Conservation (phyloP, 331 rosid species). For the Pyracantha coccinea region DNA sequence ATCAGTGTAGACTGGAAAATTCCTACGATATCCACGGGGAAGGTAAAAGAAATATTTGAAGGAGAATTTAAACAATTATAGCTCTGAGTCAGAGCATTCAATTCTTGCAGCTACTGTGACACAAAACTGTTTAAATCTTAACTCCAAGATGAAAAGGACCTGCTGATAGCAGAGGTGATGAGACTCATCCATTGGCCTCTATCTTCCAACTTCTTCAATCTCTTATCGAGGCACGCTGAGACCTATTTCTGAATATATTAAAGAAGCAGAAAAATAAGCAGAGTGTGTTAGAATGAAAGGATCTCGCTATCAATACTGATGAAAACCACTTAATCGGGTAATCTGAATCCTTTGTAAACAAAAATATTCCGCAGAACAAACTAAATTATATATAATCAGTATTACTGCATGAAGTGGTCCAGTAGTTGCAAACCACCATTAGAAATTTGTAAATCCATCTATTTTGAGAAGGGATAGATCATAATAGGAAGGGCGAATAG, state of each 20-base stretch:
- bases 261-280: conserved; percentile 9
- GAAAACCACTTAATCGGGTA: not conserved
- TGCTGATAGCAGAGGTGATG: conserved; percentile 7
- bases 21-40: not conserved
- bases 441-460: not conserved
- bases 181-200: conserved; percentile 17
- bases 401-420: not conserved
- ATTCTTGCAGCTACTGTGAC: conserved; percentile 16
- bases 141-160: conserved; percentile 18
- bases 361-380: not conserved
- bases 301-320: not conserved
- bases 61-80: conserved; percentile 8
- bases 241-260: conserved; percentile 55
- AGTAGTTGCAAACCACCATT: not conserved
- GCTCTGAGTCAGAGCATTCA: conserved; percentile 21
- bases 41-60: not conserved
- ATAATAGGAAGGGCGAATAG: not conserved
- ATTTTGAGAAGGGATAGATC: not conserved
- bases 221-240: conserved; percentile 65
- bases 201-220: conserved; percentile 19
- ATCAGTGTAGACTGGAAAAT: no score
- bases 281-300: not conserved
- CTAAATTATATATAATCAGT: not conserved
- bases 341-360: not conserved
- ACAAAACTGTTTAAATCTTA: conserved; percentile 12